Conservation (phyloP, 345 rosid species). For the Draba incana region DNA sequence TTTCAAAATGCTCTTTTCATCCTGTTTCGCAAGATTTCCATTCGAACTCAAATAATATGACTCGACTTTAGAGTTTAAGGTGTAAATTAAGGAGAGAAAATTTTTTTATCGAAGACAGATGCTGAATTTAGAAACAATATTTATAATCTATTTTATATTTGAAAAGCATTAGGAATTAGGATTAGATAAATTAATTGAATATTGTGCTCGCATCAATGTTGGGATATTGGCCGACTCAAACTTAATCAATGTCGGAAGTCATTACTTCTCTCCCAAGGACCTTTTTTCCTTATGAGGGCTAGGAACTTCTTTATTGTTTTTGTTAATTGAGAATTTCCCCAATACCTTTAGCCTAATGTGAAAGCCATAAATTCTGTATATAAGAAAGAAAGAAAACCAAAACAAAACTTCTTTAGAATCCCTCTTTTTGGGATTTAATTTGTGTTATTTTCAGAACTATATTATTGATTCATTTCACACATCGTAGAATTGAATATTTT, state of each 20-base stretch:
- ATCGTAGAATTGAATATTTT: neutral
- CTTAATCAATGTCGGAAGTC: conserved; percentile 52
- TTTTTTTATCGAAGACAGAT: neutral
- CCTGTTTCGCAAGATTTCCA: too few species aligned
- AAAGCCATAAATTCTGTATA: conserved; percentile 22
- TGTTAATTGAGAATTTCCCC: neutral
- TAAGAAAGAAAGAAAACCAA: too few species aligned
- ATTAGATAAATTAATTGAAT: conserved; percentile 11
- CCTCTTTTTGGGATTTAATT: neutral
- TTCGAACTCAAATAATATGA: too few species aligned
- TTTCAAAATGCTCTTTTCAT: too few species aligned
- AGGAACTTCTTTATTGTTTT: neutral
- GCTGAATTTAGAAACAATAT: neutral
- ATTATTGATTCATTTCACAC: neutral
- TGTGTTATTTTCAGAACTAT: neutral
- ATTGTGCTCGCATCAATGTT: conserved; percentile 59
- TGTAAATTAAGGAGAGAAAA: too few species aligned
- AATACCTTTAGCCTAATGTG: conserved; percentile 16
- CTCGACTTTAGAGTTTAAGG: too few species aligned
- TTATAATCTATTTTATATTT: neutral
- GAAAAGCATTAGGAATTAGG: conserved; percentile 5
- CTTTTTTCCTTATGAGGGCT: conserved; percentile 3
- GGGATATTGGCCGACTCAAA: conserved; percentile 67
- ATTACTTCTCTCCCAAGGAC: conserved; percentile 37
- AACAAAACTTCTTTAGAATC: neutral